Percentiles rank a stretch among this genome's conserved stretches.
Evolutionary conservation across 495 filamentous ascomycete species (phyloP).

Genomic region (Neurospora sp.): DNA sequence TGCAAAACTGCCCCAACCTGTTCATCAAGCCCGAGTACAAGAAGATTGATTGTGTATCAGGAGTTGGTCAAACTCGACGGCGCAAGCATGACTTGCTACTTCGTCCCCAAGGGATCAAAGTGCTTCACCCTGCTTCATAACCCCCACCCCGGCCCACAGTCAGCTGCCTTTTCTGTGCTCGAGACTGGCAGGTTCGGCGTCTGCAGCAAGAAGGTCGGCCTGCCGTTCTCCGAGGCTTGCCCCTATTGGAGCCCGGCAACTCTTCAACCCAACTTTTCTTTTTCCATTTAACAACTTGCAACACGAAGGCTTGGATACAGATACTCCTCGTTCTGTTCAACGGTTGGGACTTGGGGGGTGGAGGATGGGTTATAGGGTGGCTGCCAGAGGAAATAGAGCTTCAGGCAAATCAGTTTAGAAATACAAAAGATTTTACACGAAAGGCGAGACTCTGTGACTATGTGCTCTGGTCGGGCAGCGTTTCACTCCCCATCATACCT

Average conservation of each 20-base stretch:
- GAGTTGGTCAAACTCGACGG: constrained; percentile 20
- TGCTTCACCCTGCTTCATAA: constrained; percentile 1
- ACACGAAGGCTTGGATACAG: not conserved
- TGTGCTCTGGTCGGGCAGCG: too few species aligned
- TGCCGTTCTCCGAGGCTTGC: not conserved
- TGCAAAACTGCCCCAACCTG: constrained; percentile 2
- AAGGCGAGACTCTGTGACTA: too few species aligned
- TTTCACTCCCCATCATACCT: too few species aligned
- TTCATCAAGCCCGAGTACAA: constrained; percentile 19
- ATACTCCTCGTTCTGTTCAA: not conserved
- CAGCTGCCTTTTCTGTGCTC: not conserved
- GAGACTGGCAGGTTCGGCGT: constrained; percentile 18
- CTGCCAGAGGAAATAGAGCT: too few species aligned
- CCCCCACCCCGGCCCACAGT: too few species aligned
- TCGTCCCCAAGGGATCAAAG: constrained; percentile 3
- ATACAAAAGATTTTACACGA: too few species aligned
- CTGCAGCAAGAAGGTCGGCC: constrained; percentile 12
- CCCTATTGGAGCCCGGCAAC: not conserved
- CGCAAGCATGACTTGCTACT: constrained; percentile 15
- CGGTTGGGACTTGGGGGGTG: too few species aligned
- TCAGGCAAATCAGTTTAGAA: too few species aligned
- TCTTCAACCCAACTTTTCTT: not conserved
- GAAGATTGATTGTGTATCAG: constrained; percentile 6
- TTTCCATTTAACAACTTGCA: not conserved
- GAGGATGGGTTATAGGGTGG: too few species aligned